Evolutionary conservation across 2,329 filamentous ascomycete species (phyloP).

Genomic region (Trichocomaceae sp.): DNA sequence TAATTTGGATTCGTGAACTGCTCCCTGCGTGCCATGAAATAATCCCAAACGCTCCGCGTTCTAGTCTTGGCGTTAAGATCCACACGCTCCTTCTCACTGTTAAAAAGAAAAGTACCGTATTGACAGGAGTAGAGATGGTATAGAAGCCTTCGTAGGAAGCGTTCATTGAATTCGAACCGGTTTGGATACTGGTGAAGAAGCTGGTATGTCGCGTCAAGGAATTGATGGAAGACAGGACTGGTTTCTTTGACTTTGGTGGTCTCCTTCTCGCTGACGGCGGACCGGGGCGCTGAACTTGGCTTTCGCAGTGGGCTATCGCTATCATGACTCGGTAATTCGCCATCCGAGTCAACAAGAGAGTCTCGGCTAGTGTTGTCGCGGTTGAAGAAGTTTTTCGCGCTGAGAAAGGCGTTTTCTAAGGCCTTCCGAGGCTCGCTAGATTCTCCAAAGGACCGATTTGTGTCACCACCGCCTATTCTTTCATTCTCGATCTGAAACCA

Average conservation of each 20-base stretch:
- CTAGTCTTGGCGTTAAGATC: slow-evolving; percentile 62
- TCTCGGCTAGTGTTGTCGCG: slow-evolving; percentile 64
- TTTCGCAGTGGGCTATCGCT: slow-evolving; percentile 38
- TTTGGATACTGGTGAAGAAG: slow-evolving; percentile 76
- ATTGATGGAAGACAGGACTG: slow-evolving; percentile 95
- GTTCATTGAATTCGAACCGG: slow-evolving; percentile 93
- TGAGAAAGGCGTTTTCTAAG: slow-evolving; percentile 76
- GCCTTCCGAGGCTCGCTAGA: slow-evolving; percentile 56
- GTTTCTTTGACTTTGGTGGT: slow-evolving; percentile 78
- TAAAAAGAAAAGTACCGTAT: slow-evolving; percentile 93
- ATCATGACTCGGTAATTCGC: slow-evolving; percentile 45
- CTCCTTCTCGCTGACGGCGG: slow-evolving; percentile 50
- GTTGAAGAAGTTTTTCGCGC: slow-evolving; percentile 84
- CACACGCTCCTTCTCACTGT: slow-evolving; percentile 81
- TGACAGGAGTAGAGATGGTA: slow-evolving; percentile 96
- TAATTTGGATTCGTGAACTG: slow-evolving; percentile 83
- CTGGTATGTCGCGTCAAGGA: slow-evolving; percentile 90
- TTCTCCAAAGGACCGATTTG: slow-evolving; percentile 35
- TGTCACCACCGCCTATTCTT: slow-evolving; percentile 54
- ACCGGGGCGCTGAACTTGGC: slow-evolving; percentile 26
- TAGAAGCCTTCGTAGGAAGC: slow-evolving; percentile 78
- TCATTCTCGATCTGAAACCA: slow-evolving; percentile 91
- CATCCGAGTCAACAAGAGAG: slow-evolving; percentile 57
- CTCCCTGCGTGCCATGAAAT: slow-evolving; percentile 72
- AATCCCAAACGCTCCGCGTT: slow-evolving; percentile 89